phyloP scores from a whole-genome alignment of 73 alveolate genomes.

The Breviolum minutum region DNA sequence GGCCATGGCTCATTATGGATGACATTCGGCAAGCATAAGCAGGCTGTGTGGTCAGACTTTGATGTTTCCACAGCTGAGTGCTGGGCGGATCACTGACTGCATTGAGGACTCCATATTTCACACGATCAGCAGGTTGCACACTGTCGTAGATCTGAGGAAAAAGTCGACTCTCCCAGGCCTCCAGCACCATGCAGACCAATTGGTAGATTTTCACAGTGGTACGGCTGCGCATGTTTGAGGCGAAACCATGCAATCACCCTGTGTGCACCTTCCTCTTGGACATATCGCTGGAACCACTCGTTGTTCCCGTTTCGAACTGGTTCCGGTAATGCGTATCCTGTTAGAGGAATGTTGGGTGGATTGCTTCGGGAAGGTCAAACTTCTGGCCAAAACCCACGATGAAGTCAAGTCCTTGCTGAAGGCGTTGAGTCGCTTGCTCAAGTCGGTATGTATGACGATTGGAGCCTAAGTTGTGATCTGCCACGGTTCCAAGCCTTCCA shows the following conservation, averaged over 20 bases:
- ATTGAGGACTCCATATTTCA: slow-evolving; percentile 88
- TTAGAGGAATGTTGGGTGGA: neutral
- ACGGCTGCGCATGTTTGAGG: too few species aligned
- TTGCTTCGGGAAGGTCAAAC: neutral
- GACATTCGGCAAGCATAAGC: neutral
- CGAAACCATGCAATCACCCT: neutral
- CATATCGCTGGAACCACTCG: slow-evolving; percentile 87
- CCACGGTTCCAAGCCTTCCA: neutral
- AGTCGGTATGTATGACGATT: slow-evolving; percentile 71
- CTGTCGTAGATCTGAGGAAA: slow-evolving; percentile 82
- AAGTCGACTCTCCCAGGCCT: slow-evolving; percentile 87
- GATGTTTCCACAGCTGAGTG: neutral
- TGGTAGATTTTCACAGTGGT: neutral
- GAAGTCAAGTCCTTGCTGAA: slow-evolving; percentile 15
- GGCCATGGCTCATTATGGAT: neutral
- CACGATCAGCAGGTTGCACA: slow-evolving; percentile 32
- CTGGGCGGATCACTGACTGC: slow-evolving; percentile 73
- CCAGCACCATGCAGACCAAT: neutral
- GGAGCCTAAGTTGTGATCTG: slow-evolving; percentile 37
- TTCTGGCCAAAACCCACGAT: neutral
- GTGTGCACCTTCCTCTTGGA: slow-evolving; percentile 62
- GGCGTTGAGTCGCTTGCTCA: slow-evolving; percentile 50
- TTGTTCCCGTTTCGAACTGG: slow-evolving; percentile 77
- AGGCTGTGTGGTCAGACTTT: neutral
- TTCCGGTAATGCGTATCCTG: slow-evolving; percentile 94